Evolutionary conservation across 192 early-diverging fungal species (phyloP).

Genomic region (Gonapodya sp.): DNA sequence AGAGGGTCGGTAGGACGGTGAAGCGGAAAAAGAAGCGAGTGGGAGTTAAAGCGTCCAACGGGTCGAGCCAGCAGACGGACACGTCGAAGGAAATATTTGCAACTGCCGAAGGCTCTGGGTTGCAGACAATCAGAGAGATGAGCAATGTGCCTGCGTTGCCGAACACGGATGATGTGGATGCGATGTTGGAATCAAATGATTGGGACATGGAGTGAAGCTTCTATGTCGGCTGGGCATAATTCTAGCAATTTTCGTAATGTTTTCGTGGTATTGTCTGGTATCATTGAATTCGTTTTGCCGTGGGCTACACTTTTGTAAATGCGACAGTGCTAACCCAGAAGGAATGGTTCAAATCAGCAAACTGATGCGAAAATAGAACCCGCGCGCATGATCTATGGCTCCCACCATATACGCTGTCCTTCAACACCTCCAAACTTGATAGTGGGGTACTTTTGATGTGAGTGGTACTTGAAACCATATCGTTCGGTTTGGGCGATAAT

Average conservation of each 20-base stretch:
- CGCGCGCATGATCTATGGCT: constrained; percentile 42
- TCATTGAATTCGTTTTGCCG: neutral
- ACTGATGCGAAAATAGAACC: neutral
- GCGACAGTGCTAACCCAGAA: constrained; percentile 46
- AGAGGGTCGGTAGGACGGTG: neutral
- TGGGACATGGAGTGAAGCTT: neutral
- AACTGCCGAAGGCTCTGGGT: no score
- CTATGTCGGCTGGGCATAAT: neutral
- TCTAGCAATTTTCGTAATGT: neutral
- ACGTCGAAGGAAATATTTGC: no score
- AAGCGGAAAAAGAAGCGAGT: neutral
- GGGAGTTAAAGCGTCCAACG: no score
- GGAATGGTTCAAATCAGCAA: neutral
- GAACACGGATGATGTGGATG: neutral
- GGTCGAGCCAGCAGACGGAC: no score
- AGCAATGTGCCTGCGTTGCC: neutral
- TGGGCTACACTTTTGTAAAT: constrained; percentile 43
- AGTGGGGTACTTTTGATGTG: constrained; percentile 67
- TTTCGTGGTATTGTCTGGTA: neutral
- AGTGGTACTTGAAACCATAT: constrained; percentile 45
- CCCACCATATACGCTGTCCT: constrained; percentile 42
- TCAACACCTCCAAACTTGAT: constrained; percentile 81
- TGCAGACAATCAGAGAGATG: no score
- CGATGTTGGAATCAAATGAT: neutral
- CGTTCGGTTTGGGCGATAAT: constrained; percentile 51